Percentiles rank a stretch among this genome's conserved stretches.
Conservation (phyloP, 2,329 filamentous ascomycete species). For the Paracoccidioides brasiliensis region DNA sequence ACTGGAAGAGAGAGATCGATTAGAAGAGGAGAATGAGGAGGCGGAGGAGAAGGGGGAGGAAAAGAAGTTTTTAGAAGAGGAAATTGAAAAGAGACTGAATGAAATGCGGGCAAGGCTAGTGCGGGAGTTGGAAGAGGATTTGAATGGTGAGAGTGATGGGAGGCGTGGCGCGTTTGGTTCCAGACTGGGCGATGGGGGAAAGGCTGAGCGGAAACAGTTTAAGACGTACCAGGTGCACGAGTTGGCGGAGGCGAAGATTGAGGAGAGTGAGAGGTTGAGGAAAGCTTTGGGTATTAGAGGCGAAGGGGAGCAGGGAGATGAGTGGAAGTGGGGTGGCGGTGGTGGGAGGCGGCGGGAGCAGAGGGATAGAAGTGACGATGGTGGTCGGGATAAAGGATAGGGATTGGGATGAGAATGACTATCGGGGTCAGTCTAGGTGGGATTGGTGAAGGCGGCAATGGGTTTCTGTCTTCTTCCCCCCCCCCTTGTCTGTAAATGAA, state of each 20-base stretch:
- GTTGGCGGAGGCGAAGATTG: conserved; percentile 87
- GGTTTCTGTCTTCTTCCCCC: not conserved
- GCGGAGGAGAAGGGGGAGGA: conserved; percentile 8
- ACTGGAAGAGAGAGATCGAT: conserved; percentile 71
- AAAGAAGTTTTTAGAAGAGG: conserved; percentile 54
- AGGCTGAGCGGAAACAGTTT: conserved; percentile 38
- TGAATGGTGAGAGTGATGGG: conserved; percentile 13
- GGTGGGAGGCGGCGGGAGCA: conserved; percentile 6
- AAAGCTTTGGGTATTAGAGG: conserved; percentile 76
- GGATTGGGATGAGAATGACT: not conserved
- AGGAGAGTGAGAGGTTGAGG: conserved; percentile 79
- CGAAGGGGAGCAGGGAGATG: conserved; percentile 76
- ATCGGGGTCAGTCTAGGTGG: conserved; percentile 1
- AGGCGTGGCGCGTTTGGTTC: conserved; percentile 8
- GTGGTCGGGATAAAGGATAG: conserved; percentile 11
- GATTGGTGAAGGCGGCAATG: not conserved
- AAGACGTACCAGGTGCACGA: conserved; percentile 95
- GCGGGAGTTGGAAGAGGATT: conserved; percentile 39
- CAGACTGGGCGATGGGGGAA: conserved; percentile 17
- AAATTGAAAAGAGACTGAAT: conserved; percentile 69
- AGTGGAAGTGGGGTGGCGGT: conserved; percentile 8
- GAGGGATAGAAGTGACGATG: conserved; percentile 4
- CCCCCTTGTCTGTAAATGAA: not conserved
- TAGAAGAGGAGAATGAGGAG: conserved; percentile 63
- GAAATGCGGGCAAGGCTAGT: conserved; percentile 52